Evolutionary conservation across 495 filamentous ascomycete genomes (phyloP).

Genomic region (Rusavskia elegans): DNA sequence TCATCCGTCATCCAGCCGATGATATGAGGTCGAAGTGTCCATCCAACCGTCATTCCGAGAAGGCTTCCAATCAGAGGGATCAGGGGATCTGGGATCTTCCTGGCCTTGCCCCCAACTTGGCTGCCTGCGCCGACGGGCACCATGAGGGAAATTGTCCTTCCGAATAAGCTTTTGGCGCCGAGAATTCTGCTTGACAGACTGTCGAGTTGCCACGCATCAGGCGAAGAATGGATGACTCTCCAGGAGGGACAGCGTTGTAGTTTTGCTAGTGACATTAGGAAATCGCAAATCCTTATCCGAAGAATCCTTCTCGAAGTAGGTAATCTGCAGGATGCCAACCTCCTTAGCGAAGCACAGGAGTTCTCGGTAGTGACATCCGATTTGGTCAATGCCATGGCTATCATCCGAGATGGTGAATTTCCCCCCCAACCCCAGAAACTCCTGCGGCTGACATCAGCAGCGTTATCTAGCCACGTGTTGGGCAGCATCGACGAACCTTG

Average conservation of each 20-base stretch:
- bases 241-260: constrained; percentile 15
- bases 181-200: too few relatives aligned
- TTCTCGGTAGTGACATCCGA: constrained; percentile 50
- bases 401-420: constrained; percentile 81
- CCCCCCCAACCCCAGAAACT: constrained; percentile 50
- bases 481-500: constrained; percentile 34
- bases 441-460: constrained; percentile 20
- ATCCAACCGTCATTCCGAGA: neutral
- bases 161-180: neutral
- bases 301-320: constrained; percentile 20
- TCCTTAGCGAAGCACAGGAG: constrained; percentile 41
- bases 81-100: too few relatives aligned
- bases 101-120: too few relatives aligned
- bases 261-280: constrained; percentile 19
- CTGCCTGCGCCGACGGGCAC: too few relatives aligned
- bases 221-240: constrained; percentile 16
- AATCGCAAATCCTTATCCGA: constrained; percentile 23
- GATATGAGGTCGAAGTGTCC: neutral
- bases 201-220: neutral
- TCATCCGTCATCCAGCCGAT: neutral
- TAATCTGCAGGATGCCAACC: constrained; percentile 28
- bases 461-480: neutral
- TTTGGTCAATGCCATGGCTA: constrained; percentile 69
- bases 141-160: neutral
- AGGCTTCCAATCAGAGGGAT: neutral